Evolutionary conservation across 768 basidiomycete species (phyloP), one percentile per base, ranked within the genome.

Genomic region (Suillus cothurnatus): DNA sequence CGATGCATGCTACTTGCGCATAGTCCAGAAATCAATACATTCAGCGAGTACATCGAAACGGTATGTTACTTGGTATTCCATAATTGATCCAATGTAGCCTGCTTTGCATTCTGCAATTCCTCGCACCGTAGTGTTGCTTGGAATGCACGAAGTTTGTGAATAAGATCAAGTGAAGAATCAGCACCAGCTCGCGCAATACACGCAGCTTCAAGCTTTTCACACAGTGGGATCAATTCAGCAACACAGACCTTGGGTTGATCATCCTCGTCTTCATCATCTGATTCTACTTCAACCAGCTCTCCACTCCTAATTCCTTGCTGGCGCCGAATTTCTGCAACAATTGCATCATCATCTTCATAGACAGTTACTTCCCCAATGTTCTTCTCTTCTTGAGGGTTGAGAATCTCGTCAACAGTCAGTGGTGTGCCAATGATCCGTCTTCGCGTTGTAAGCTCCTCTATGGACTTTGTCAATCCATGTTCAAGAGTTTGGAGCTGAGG

Each of bases 361-460:
- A 21, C 43, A 45, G 43, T 45, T 45, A 45, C 43, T 45, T 61
- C 45, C 26, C 61, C 61, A 41, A 49, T 7, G 36, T 60, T 58
- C 28, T 58, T 59, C 45, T 74, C 73, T 39, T 66, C 68, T 38
- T 38, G 52, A 8, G 65, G 65, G 59, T 72, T 11, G 3, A 73
- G 26, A 19, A 71, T 45, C 23, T 66, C 60, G 21, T 70, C 69
- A 34, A 72, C 14, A 3, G 66, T 61, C 39, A 53, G 62, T 6
- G 61, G 39, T 9, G 32, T 53, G 36, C 70, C 66, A 64, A 62
- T 61, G 52, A 73, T 70, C 21, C 21, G 21, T n/a, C 45, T 45
- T 9, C 9, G 21, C n/a, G 9, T 45, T 45, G 45, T 45, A n/a
- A 45, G 45, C 9, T 45, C 45, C 45, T 45, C 45, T 12, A 45